Evolutionary conservation across 192 early-diverging fungal genomes (phyloP).

Genomic region (Rhizophlyctis rosea): DNA sequence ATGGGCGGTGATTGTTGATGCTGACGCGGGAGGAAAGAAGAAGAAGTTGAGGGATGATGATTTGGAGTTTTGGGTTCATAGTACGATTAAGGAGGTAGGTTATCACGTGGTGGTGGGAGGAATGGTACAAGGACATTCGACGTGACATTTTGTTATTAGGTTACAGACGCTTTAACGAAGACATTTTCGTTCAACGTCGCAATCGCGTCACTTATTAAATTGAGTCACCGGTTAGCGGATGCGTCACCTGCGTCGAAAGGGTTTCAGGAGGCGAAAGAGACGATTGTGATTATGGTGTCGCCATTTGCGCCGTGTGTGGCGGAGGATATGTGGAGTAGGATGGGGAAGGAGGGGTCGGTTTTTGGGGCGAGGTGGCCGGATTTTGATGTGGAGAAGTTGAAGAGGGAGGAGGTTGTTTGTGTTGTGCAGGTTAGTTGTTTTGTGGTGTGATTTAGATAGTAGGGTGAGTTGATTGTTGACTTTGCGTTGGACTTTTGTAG

Average conservation of each 20-base stretch:
- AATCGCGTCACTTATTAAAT: conserved; percentile 81
- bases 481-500: conserved; percentile 37
- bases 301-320: conserved; percentile 38
- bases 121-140: neutral
- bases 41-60: conserved; percentile 33
- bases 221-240: conserved; percentile 52
- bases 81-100: conserved; percentile 57
- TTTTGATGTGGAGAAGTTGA: conserved; percentile 10
- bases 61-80: conserved; percentile 48
- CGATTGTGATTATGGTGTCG: conserved; percentile 25
- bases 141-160: conserved; percentile 1
- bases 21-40: neutral
- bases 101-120: conserved; percentile 2
- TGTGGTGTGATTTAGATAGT: neutral
- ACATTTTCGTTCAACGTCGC: conserved; percentile 76
- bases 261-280: neutral
- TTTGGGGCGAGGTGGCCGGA: conserved; percentile 18
- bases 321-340: conserved; percentile 16
- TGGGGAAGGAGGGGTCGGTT: conserved; percentile 7
- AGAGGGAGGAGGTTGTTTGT: conserved; percentile 17
- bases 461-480: conserved; percentile 14
- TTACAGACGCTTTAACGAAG: conserved; percentile 37
- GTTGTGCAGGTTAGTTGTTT: conserved; percentile 1
- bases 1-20: conserved; percentile 47
- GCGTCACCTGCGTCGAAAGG: neutral